Conservation (phyloP, 129 eudicot genomes). For the Escallonia herrerae region DNA sequence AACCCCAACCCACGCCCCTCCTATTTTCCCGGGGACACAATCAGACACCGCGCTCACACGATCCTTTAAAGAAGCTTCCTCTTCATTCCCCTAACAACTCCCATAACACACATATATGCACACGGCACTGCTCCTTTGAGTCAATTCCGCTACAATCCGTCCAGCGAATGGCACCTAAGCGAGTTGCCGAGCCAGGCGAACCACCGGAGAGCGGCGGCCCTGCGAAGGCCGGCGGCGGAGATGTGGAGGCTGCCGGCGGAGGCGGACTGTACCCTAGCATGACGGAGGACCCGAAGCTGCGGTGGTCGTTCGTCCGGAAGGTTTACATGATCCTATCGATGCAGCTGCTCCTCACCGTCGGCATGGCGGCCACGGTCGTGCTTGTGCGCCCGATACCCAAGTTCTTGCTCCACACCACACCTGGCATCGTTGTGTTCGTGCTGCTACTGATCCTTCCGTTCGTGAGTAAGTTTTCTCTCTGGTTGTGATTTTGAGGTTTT, state of each 20-base stretch:
- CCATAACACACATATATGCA: too few relatives aligned
- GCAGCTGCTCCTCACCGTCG: constrained; percentile 49
- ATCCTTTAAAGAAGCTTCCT: too few relatives aligned
- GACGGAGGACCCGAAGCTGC: constrained; percentile 56
- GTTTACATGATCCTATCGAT: constrained; percentile 52
- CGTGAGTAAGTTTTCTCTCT: constrained; percentile 7
- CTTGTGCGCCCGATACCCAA: constrained; percentile 23
- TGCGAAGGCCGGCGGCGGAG: neutral
- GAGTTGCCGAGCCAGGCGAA: too few relatives aligned
- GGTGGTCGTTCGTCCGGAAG: constrained; percentile 87
- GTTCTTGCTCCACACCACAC: constrained; percentile 25
- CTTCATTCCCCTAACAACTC: too few relatives aligned
- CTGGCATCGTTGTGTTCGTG: constrained; percentile 34
- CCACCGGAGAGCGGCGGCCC: too few relatives aligned
- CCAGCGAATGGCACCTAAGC: too few relatives aligned
- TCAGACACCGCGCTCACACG: too few relatives aligned
- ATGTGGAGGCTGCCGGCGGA: constrained; percentile 41
- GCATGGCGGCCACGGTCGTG: constrained; percentile 39
- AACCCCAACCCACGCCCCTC: too few relatives aligned
- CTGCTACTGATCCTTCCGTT: constrained; percentile 30
- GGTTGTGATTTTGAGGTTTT: neutral
- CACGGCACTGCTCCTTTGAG: too few relatives aligned
- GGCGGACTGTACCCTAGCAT: constrained; percentile 45
- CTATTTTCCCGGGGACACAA: too few relatives aligned
- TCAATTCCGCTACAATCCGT: too few relatives aligned